These are phyloP conservation scores for Phlyctochytrium planicorne DNA, from an alignment of 192 early-diverging fungal genomes.

Conservation along the genomic window DNA sequence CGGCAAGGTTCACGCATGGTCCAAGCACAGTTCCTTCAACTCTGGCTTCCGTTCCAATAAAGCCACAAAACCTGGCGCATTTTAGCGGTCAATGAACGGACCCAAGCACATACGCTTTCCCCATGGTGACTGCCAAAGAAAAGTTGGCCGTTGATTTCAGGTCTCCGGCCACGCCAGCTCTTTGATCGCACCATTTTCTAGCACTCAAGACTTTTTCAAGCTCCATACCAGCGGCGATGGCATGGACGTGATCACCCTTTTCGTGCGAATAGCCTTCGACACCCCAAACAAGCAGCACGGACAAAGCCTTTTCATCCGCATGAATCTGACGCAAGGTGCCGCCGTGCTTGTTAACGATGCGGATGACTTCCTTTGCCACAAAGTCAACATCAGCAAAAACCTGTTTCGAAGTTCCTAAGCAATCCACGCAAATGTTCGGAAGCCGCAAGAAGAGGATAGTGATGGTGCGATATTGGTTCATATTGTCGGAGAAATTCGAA, in stretches of 20 bases:
- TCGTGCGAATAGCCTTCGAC: conserved; percentile 39
- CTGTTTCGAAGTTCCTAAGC: too few species aligned
- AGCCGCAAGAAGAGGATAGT: not conserved
- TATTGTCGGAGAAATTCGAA: too few species aligned
- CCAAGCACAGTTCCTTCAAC: conserved; percentile 36
- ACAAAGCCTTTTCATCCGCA: conserved; percentile 36
- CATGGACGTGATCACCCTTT: conserved; percentile 20
- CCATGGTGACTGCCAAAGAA: too few species aligned
- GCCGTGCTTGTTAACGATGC: conserved; percentile 11
- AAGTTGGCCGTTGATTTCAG: too few species aligned
- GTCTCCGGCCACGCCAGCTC: too few species aligned
- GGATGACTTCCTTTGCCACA: not conserved
- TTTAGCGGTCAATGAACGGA: too few species aligned
- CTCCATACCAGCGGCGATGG: conserved; percentile 26
- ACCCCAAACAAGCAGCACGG: conserved; percentile 38
- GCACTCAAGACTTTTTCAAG: not conserved
- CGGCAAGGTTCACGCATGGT: conserved; percentile 35
- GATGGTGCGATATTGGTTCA: not conserved
- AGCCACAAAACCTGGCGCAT: conserved; percentile 24
- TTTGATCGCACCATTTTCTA: not conserved
- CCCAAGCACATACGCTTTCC: too few species aligned
- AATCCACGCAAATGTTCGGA: too few species aligned
- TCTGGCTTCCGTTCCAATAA: conserved; percentile 29
- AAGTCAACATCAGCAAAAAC: not conserved
- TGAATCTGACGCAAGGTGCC: conserved; percentile 31